phyloP scores from a whole-genome alignment of 192 early-diverging fungal species.

The Podila verticillata region DNA sequence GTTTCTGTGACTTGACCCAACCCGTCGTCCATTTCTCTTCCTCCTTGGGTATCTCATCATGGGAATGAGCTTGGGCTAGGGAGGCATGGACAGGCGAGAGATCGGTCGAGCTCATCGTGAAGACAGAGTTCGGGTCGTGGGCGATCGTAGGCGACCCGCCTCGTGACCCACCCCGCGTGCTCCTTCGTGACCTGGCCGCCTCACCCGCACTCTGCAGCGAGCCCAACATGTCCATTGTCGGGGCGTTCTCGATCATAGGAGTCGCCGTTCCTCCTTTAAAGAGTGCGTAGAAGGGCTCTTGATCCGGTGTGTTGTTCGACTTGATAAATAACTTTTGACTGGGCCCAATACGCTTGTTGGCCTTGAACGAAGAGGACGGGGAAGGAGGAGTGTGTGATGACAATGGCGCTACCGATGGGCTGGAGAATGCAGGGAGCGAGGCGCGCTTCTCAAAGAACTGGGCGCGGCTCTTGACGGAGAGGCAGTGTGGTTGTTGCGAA shows the following conservation, averaged over 20 bases:
- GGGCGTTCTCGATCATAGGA: too few relatives aligned
- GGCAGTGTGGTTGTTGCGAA: background rate
- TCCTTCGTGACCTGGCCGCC: slow-evolving; percentile 18
- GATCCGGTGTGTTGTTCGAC: background rate
- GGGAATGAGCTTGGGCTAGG: background rate
- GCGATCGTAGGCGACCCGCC: background rate
- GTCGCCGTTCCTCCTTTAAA: background rate
- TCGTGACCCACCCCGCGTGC: background rate
- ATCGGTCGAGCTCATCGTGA: background rate
- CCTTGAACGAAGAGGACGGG: slow-evolving; percentile 5
- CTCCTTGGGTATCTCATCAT: background rate
- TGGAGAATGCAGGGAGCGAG: background rate
- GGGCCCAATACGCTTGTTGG: background rate
- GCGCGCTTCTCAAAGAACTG: slow-evolving; percentile 20
- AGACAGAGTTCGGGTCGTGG: background rate
- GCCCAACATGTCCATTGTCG: slow-evolving; percentile 1
- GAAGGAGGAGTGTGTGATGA: background rate
- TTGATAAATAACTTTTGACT: background rate
- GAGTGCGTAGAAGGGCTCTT: background rate
- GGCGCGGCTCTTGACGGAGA: slow-evolving; percentile 19
- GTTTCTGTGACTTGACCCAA: slow-evolving; percentile 1
- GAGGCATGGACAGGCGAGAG: background rate
- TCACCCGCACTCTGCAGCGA: slow-evolving; percentile 30
- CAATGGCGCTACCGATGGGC: background rate
- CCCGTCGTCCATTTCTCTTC: slow-evolving; percentile 15